These are phyloP conservation scores for Aspergillus sclerotiicarbonarius DNA, from an alignment of 495 filamentous ascomycete genomes.

Conservation along the genomic window DNA sequence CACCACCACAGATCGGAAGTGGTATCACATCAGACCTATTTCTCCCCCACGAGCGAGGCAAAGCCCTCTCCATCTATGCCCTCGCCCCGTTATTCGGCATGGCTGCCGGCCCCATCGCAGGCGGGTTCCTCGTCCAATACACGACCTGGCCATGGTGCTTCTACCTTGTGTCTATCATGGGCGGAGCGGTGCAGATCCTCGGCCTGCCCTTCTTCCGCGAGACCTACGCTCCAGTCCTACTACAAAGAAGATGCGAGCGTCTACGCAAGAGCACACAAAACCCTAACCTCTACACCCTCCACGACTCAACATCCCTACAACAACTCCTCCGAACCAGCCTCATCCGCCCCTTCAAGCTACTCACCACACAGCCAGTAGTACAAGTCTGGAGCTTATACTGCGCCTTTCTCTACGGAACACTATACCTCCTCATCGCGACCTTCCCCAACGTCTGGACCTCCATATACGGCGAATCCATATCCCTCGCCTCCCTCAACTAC, in stretches of 20 bases:
- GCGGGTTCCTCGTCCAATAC: conserved; percentile 52
- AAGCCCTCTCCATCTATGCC: conserved; percentile 51
- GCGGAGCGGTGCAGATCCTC: conserved; percentile 45
- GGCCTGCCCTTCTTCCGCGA: conserved; percentile 56
- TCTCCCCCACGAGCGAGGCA: conserved; percentile 48
- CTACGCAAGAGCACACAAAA: conserved; percentile 58
- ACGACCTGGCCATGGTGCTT: conserved; percentile 60
- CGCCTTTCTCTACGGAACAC: conserved; percentile 58
- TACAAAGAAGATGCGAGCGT: conserved; percentile 47
- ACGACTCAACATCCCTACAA: conserved; percentile 10
- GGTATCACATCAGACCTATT: conserved; percentile 31
- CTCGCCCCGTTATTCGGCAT: conserved; percentile 53
- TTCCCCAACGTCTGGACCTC: conserved; percentile 53
- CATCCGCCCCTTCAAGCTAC: conserved; percentile 35
- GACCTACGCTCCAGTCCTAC: conserved; percentile 56
- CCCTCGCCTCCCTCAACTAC: conserved; percentile 39
- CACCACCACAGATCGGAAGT: conserved; percentile 22
- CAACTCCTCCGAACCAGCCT: conserved; percentile 4
- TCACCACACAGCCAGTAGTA: conserved; percentile 46
- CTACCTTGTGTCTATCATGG: conserved; percentile 47
- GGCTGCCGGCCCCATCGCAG: conserved; percentile 47
- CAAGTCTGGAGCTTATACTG: conserved; percentile 47
- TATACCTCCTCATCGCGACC: conserved; percentile 58
- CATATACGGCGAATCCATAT: conserved; percentile 45
- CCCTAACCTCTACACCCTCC: conserved; percentile 16